Evolutionary conservation across 805 yeast species (phyloP).

Genomic region (Pichia occidentalis): DNA sequence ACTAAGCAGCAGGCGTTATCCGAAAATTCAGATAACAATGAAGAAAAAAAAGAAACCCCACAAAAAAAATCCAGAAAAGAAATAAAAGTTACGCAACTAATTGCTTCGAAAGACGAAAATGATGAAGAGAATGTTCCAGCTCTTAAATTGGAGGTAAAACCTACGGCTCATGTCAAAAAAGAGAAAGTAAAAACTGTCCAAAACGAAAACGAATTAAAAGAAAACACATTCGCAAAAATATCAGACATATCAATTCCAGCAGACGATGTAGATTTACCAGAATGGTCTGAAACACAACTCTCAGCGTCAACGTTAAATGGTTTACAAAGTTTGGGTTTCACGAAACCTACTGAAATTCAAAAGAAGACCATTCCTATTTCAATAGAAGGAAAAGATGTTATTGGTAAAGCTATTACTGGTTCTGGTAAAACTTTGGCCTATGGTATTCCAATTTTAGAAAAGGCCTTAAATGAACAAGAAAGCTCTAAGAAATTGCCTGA

Average conservation of each 20-base stretch:
- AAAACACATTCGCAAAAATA: slow-evolving; percentile 16
- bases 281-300: slow-evolving; percentile 48
- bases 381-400: slow-evolving; percentile 66
- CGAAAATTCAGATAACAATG: not conserved
- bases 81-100: slow-evolving; percentile 9
- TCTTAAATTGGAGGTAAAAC: slow-evolving; percentile 3
- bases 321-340: slow-evolving; percentile 50
- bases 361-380: slow-evolving; percentile 67
- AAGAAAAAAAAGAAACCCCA: not conserved
- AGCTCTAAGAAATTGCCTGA: slow-evolving; percentile 3
- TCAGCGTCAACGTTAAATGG: slow-evolving; percentile 58
- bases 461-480: slow-evolving; percentile 32
- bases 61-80: slow-evolving; percentile 9
- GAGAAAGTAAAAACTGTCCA: slow-evolving; percentile 8
- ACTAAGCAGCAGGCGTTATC: not conserved
- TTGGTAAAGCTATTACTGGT: slow-evolving; percentile 97
- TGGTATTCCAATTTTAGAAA: slow-evolving; percentile 85
- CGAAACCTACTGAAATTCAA: slow-evolving; percentile 81
- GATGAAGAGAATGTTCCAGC: slow-evolving; percentile 16
- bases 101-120: slow-evolving; percentile 12
- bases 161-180: slow-evolving; percentile 10
- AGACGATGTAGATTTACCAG: slow-evolving; percentile 45
- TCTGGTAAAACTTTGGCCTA: slow-evolving; percentile 96
- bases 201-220: slow-evolving; percentile 12
- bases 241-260: slow-evolving; percentile 16